Percentiles rank a stretch among this genome's conserved stretches.
These are phyloP conservation scores for Cystofilobasidium capitatum DNA, from an alignment of 768 basidiomycete genomes.

Conservation along the genomic window DNA sequence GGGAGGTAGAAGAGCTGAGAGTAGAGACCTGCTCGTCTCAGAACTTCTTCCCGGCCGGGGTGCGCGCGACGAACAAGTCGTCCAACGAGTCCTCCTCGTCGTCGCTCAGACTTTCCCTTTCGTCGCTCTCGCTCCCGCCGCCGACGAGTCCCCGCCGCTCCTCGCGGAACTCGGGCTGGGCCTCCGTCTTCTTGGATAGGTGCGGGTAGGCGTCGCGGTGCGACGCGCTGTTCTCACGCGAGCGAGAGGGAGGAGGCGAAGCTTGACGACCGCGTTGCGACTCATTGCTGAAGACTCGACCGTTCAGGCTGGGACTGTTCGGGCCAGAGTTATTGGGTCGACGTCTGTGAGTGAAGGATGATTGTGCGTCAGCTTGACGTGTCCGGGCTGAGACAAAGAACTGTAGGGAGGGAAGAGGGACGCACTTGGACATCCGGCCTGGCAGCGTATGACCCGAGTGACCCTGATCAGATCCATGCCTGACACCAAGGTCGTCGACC, in stretches of 20 bases:
- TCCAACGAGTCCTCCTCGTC: slow-evolving; percentile 1
- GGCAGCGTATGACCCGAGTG: neutral
- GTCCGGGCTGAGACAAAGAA: neutral
- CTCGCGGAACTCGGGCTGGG: neutral
- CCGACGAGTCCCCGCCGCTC: slow-evolving; percentile 17
- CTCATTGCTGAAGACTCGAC: too few relatives aligned
- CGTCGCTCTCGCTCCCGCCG: neutral
- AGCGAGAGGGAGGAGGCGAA: neutral
- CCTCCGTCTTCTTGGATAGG: slow-evolving; percentile 15
- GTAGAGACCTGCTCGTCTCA: neutral
- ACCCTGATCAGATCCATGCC: neutral
- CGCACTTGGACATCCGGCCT: too few relatives aligned
- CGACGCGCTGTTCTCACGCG: neutral
- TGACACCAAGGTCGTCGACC: neutral
- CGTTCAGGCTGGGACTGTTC: too few relatives aligned
- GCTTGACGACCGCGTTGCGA: neutral
- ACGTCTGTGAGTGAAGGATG: neutral
- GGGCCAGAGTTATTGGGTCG: too few relatives aligned
- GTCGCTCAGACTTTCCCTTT: neutral
- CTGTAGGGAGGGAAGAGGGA: too few relatives aligned
- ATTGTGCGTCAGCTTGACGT: neutral
- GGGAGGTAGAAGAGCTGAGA: neutral
- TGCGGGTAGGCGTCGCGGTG: slow-evolving; percentile 9
- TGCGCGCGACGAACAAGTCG: slow-evolving; percentile 6
- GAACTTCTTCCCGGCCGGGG: neutral